Evolutionary conservation across 208 protist genomes (phyloP).

Genomic region (Wallacemonas collosoma): DNA sequence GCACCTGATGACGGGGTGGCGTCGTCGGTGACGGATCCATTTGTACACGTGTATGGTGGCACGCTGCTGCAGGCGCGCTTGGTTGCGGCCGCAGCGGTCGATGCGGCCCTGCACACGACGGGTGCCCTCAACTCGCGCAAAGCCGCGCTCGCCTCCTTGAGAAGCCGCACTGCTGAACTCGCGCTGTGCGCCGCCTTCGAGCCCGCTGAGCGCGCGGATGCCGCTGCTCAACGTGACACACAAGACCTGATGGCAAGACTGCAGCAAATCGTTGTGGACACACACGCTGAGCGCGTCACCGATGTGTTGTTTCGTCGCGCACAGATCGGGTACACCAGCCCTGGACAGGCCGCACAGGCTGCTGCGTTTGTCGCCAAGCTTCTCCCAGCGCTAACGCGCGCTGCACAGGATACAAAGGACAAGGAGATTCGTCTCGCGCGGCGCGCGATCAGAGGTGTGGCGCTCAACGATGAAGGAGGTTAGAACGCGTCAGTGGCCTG

Average conservation of each 20-base stretch:
- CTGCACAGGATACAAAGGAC: constrained; percentile 24
- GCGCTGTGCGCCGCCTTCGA: constrained; percentile 13
- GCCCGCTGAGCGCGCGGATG: constrained; percentile 4
- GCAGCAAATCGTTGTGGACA: constrained; percentile 37
- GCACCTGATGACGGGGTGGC: background rate
- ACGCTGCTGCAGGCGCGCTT: constrained; percentile 49
- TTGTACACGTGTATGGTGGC: constrained; percentile 80
- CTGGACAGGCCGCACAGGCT: constrained; percentile 53
- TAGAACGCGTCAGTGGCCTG: background rate
- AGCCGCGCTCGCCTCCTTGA: constrained; percentile 6
- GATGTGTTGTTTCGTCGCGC: constrained; percentile 76
- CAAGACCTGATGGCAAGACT: constrained; percentile 20
- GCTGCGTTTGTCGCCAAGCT: background rate
- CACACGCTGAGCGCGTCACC: constrained; percentile 60
- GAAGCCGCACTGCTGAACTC: constrained; percentile 38
- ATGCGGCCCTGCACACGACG: constrained; percentile 38
- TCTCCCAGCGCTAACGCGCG: constrained; percentile 38
- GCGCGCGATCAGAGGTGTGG: constrained; percentile 27
- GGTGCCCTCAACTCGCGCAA: constrained; percentile 19
- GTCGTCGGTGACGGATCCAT: constrained; percentile 14
- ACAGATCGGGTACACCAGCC: constrained; percentile 74
- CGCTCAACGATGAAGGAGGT: background rate
- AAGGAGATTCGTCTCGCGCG: constrained; percentile 45
- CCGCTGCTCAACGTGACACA: constrained; percentile 7
- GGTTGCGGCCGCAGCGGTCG: constrained; percentile 61